Base-by-base conservation (phyloP, 306 rosid species). In the Biancaea sappan region DNA sequence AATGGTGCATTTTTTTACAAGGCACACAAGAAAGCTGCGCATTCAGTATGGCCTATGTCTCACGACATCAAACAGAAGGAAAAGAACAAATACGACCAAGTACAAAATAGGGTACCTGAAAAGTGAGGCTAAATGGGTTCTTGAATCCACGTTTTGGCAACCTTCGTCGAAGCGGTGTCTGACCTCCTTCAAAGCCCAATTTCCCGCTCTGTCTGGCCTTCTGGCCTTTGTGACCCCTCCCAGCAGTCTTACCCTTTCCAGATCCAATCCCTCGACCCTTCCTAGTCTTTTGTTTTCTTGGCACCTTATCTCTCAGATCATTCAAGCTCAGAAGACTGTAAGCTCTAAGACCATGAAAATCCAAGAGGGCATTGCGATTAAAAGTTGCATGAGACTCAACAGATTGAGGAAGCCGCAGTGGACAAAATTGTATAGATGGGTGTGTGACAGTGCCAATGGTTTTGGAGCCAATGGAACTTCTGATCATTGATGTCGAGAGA, bases 211-310 rank as follows among this genome's bases (percentile, higher is more conserved):
- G 91, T 84, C 98, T 85, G 6, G 98, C 98, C 76, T 85, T 85
- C 86, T 94, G 98, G 41, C 98, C 98, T 77, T 94, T 94, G 80
- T 94, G 98, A 57, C 97, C 98, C 66, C 88, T 84, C n/a, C 98
- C 97, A n/a, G 97, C 97, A 14, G 98, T 94, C 87, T 94, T 94
- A 0, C 98, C 98, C 80, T 94, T 94, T 51, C 98, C 97, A 22
- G 98, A 91, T 74, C 97, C 98, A 73, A 94, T 94, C 68, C 98
- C 98, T 19, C 98, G 94, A 7, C 98, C 98, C 82, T 88, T 94
- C 82, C 98, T 86, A 0, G 92, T 94, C 85, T 76, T 84, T 84
- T 91, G 96, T 77, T 94, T 94, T 81, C 98, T 86, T 8, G 96
- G 98, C 62, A 91, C 73, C n/a, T 83, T 91, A 69, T 79, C 91